Base-by-base conservation (phyloP, 1,284 basidiomycete genomes). In the Athelia psychrophila region DNA sequence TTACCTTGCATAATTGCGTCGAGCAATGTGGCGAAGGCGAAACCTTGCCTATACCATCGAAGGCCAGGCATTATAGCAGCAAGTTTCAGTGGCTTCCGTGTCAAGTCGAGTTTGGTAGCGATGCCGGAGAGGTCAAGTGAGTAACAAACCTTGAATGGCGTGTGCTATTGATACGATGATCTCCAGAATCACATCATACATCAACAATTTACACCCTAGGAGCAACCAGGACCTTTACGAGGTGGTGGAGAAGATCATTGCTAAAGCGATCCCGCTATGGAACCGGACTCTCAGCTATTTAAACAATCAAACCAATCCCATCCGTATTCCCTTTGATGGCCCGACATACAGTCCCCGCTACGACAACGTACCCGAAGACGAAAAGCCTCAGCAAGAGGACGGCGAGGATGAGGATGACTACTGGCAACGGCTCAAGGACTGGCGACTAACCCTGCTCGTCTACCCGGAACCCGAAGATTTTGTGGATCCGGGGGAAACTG, bases 1-100 rank as follows among this genome's bases (percentile, higher is more conserved):
- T n/a, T n/a, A 22, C 5, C n/a, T 16, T 42, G 20, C 8, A 42
- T 22, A 42, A 42, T n/a, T 42, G 38, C 38, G 38, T 42, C 9
- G 38, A 42, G n/a, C 16, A 6, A 5, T 42, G 38, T 42, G 38
- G 38, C 9, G 38, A 42, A 18, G 38, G 38, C 20, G 38, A 42
- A 42, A 42, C n/a, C 16, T n/a, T 42, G 6, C 9, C n/a, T 8
- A 16, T 42, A 5, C 38, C 38, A 5, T n/a, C 38, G n/a, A 5
- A n/a, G 38, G 6, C 38, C n/a, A n/a, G 9, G 38, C 38, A 6
- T 6, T 42, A 42, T 42, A 42, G 38, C 20, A n/a, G 38, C 8
- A 42, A 51, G 16, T 68, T 65, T 49, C 60, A 62, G 24, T 72
- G 70, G 71, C 59, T 72, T 2, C 69, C 71, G 1, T 64, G 67